These are phyloP conservation scores for Petunia axillaris DNA, from an alignment of 257 asterid genomes.

Conservation along the genomic window DNA sequence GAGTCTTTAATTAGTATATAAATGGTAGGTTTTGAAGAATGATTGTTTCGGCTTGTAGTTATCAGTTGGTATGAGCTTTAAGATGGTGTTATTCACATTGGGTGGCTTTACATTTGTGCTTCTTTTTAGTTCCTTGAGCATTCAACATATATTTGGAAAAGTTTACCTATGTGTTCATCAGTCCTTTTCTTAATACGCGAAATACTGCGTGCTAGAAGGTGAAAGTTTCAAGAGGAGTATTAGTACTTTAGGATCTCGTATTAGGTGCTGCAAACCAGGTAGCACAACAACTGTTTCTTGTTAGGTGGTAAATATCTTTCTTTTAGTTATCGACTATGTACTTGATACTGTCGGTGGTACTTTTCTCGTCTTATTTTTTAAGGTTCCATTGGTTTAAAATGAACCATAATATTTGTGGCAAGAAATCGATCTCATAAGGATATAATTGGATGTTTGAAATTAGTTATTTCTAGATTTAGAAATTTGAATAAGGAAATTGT, in stretches of 20 bases:
- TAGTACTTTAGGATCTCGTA: not conserved
- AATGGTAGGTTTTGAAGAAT: slow-evolving; percentile 19
- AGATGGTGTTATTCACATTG: not conserved
- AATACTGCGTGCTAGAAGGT: not conserved
- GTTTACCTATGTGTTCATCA: not conserved
- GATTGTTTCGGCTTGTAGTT: not conserved
- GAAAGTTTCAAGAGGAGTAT: not conserved
- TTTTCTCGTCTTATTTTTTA: not conserved
- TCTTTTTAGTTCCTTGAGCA: slow-evolving; percentile 15
- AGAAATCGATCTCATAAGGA: too few species aligned
- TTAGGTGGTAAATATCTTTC: not conserved
- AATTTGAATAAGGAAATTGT: too few species aligned
- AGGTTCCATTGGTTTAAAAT: not conserved
- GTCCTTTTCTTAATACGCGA: not conserved
- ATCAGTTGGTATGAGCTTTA: not conserved
- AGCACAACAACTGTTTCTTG: not conserved
- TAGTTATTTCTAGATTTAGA: too few species aligned
- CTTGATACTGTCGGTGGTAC: not conserved
- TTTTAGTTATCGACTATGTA: too few species aligned
- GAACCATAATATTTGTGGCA: too few species aligned
- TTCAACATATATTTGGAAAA: not conserved
- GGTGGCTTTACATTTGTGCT: not conserved
- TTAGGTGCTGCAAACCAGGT: not conserved
- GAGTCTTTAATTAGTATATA: too few species aligned
- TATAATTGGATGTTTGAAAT: too few species aligned